phyloP scores from a whole-genome alignment of 495 filamentous ascomycete genomes.

The Chaetomium fimeti region DNA sequence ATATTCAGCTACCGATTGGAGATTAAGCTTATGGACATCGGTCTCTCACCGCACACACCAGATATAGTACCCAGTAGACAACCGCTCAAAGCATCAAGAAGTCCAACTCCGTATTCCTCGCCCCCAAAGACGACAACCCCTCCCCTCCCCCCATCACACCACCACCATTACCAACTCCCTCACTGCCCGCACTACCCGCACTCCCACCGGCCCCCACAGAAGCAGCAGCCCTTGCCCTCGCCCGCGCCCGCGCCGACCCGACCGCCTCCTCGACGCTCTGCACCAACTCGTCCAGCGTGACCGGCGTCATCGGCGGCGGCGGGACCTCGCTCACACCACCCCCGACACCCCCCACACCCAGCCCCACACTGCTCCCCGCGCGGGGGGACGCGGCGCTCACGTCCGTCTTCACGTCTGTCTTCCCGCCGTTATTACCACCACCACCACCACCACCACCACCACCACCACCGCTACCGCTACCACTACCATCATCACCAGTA shows the following conservation, averaged over 20 bases:
- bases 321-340: neutral
- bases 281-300: slow-evolving; percentile 27
- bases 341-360: neutral
- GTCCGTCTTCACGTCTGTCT: no score
- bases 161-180: neutral
- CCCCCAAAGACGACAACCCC: neutral
- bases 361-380: no score
- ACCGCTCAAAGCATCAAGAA: slow-evolving; percentile 11
- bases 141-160: no score
- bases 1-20: no score
- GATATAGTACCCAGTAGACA: neutral
- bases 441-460: no score
- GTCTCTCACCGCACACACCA: neutral
- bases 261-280: slow-evolving; percentile 28
- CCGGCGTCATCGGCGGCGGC: slow-evolving; percentile 17
- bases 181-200: neutral
- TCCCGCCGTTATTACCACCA: no score
- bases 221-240: slow-evolving; percentile 15
- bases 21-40: neutral
- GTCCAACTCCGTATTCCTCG: slow-evolving; percentile 15
- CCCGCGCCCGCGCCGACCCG: slow-evolving; percentile 21
- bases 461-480: no score
- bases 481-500: no score
- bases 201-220: neutral
- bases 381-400: no score